Evolutionary conservation across 177 flowering plant species (phyloP), one percentile per base, ranked within the genome.

Genomic region (Vitis hybrid): DNA sequence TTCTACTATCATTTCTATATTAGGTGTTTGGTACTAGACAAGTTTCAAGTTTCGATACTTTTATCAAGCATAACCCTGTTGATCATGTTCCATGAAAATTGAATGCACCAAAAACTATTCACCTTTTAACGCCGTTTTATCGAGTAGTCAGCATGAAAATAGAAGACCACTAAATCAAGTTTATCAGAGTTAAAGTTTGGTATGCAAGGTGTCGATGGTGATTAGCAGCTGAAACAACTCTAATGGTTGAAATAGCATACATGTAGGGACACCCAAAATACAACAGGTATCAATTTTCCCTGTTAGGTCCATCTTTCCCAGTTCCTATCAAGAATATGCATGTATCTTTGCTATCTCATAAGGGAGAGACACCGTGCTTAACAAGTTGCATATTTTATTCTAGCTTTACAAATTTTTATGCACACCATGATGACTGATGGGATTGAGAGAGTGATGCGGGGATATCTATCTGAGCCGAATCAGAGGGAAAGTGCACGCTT

Each of bases 281-380:
- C 30, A 13, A 56, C 52, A 54, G 46, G 65, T 14, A 68, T 61
- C 15, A 35, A 19, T 49, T 4, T 12, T n/a, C 6, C 51, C 60
- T 27, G 21, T 56, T 64, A 11, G 56, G 19, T 2, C 57, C 46
- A 27, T 15, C 11, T 50, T 32, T 62, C 65, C 15, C n/a, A 65
- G 49, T 16, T 35, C 40, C 56, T 21, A 60, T 66, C 63, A 49
- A 49, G 72, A 74, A 75, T 71, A 68, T 67, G 68, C 79, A 66
- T 72, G 73, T 65, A 55, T 66, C 52, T 52, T 55, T 48, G 49
- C 62, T 0, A 64, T 60, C 40, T 27, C 30, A 5, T 58, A 58
- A 30, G 27, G 32, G 5, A 24, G 18, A 19, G 14, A 9, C 14
- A 35, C 12, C 4, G 6, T 15, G n/a, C 46, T 40, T 40, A 40